These are phyloP conservation scores for Linum lewisii DNA, from an alignment of 345 rosid genomes.

Conservation along the genomic window DNA sequence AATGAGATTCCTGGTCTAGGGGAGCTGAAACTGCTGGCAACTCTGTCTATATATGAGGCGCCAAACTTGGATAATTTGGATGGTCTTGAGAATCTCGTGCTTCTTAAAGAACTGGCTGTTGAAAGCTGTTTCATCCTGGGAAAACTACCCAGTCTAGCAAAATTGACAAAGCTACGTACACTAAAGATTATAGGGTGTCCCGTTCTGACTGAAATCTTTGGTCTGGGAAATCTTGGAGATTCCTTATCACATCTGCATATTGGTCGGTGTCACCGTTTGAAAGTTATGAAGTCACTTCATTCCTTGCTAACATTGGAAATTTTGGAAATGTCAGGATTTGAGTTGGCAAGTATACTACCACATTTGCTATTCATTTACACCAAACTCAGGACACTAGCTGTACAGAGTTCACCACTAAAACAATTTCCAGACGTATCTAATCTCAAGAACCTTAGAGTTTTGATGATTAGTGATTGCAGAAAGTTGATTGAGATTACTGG, in stretches of 20 bases:
- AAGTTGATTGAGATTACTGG: not conserved
- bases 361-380: not conserved
- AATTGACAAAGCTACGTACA: not conserved
- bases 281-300: not conserved
- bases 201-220: not conserved
- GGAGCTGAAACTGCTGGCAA: not conserved
- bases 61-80: not conserved
- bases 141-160: not conserved
- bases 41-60: not conserved
- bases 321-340: not conserved
- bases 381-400: not conserved
- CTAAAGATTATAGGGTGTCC: not conserved
- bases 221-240: not conserved
- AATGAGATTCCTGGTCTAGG: not conserved
- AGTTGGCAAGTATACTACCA: not conserved
- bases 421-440: not conserved
- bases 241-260: not conserved
- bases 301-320: not conserved
- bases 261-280: not conserved
- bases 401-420: not conserved
- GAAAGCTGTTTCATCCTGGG: not conserved
- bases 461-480: not conserved
- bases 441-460: not conserved
- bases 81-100: not conserved
- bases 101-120: not conserved